Percentiles rank a stretch among this genome's conserved stretches.
Conservation (phyloP, 768 basidiomycete genomes). For the Hericium erinaceus region DNA sequence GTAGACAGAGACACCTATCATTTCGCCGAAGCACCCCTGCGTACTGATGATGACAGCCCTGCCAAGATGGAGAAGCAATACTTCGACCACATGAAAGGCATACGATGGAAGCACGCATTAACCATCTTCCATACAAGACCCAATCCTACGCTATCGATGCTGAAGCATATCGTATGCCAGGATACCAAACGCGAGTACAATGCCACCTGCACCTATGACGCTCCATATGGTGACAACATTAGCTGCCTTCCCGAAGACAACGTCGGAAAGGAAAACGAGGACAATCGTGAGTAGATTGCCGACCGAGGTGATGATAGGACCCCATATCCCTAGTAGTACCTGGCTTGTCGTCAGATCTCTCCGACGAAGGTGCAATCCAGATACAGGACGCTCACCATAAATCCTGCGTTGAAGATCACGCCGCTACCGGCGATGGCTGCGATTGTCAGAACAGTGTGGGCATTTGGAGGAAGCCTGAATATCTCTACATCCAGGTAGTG, state of each 20-base stretch:
- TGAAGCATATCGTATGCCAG: constrained; percentile 63
- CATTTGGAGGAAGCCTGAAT: constrained; percentile 55
- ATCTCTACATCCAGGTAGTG: constrained; percentile 55
- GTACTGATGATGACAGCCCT: no score
- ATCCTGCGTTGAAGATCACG: constrained; percentile 73
- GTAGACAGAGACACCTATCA: no score
- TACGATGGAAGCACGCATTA: no score
- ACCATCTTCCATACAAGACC: no score
- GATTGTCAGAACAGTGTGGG: constrained; percentile 40
- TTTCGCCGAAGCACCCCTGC: no score
- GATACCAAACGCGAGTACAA: constrained; percentile 76
- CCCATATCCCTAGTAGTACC: constrained; percentile 80
- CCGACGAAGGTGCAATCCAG: background rate
- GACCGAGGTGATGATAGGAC: constrained; percentile 80
- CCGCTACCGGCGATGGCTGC: constrained; percentile 63
- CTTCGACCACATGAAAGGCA: no score
- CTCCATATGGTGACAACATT: constrained; percentile 63
- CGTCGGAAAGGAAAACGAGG: constrained; percentile 73
- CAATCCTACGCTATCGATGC: background rate
- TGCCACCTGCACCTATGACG: constrained; percentile 65
- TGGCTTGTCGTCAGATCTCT: constrained; percentile 20
- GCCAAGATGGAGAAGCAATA: no score
- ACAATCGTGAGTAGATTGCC: constrained; percentile 94
- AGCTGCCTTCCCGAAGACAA: constrained; percentile 55
- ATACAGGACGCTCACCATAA: constrained; percentile 51